Evolutionary conservation across 345 rosid genomes (phyloP).

Genomic region (Clausena lansium): DNA sequence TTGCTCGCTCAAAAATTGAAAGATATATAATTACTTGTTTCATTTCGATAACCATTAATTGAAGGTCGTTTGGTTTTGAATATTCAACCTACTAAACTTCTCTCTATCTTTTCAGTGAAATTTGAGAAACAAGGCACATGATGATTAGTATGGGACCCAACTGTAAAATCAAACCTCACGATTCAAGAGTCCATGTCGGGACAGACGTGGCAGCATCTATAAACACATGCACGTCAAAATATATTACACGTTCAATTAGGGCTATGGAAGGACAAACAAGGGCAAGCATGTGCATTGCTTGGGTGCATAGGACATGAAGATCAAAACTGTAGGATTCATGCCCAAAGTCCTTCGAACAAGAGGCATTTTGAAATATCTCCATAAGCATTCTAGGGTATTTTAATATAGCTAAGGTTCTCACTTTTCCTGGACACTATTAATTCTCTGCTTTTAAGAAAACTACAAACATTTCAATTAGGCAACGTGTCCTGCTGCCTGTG

Average conservation of each 20-base stretch:
- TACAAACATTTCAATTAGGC: constrained; percentile 19
- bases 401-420: neutral
- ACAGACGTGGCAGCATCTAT: constrained; percentile 42
- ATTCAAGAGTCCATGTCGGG: constrained; percentile 33
- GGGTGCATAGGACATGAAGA: constrained; percentile 20
- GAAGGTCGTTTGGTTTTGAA: constrained; percentile 21
- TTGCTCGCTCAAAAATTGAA: neutral
- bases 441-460: neutral
- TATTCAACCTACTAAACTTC: neutral
- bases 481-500: constrained; percentile 21
- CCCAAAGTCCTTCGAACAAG: constrained; percentile 15
- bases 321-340: constrained; percentile 16
- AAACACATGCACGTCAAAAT: constrained; percentile 31
- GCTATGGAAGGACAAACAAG: neutral
- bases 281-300: constrained; percentile 38
- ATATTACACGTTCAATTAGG: neutral
- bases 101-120: constrained; percentile 5
- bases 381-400: neutral
- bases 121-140: constrained; percentile 29
- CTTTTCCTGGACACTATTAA: constrained; percentile 20
- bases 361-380: neutral
- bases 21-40: neutral
- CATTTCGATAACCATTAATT: constrained; percentile 22
- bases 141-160: constrained; percentile 31
- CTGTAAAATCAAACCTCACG: constrained; percentile 19